Percentiles rank a stretch among this genome's conserved stretches.
Evolutionary conservation across 2,329 filamentous ascomycete genomes (phyloP).

Genomic region (Paraconiothyrium brasiliense): DNA sequence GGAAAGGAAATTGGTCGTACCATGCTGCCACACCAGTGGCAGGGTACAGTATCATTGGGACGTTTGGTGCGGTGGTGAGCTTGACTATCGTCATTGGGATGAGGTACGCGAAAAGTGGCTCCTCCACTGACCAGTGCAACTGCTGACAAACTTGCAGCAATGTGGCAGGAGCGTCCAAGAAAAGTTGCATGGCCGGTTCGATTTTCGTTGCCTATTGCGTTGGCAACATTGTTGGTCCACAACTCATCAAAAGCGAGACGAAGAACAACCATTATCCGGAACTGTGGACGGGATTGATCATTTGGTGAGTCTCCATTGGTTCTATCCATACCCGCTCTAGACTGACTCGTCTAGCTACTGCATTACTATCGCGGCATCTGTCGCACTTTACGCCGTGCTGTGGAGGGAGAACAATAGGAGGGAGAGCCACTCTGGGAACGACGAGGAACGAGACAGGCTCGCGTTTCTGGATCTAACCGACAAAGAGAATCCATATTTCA

Average conservation of each 20-base stretch:
- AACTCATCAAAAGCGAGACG: constrained; percentile 73
- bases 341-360: constrained; percentile 62
- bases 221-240: constrained; percentile 79
- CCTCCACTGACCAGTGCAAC: no score
- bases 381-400: constrained; percentile 67
- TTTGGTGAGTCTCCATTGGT: constrained; percentile 55
- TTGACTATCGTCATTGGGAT: constrained; percentile 66
- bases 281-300: constrained; percentile 75
- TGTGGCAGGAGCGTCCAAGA: constrained; percentile 80
- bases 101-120: constrained; percentile 36
- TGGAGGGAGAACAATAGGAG: constrained; percentile 61
- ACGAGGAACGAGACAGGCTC: constrained; percentile 62
- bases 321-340: not conserved
- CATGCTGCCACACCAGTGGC: constrained; percentile 72
- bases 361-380: constrained; percentile 70
- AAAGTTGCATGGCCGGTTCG: constrained; percentile 77
- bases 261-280: constrained; percentile 74
- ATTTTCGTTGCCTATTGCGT: constrained; percentile 81
- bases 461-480: constrained; percentile 65
- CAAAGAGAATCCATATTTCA: constrained; percentile 65
- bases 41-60: constrained; percentile 77
- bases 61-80: constrained; percentile 76
- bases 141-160: constrained; percentile 57
- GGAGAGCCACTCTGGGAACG: constrained; percentile 59
- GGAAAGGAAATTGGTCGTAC: constrained; percentile 71